These are phyloP conservation scores for Rhodocollybia butyracea DNA, from an alignment of 768 basidiomycete genomes.

Conservation along the genomic window DNA sequence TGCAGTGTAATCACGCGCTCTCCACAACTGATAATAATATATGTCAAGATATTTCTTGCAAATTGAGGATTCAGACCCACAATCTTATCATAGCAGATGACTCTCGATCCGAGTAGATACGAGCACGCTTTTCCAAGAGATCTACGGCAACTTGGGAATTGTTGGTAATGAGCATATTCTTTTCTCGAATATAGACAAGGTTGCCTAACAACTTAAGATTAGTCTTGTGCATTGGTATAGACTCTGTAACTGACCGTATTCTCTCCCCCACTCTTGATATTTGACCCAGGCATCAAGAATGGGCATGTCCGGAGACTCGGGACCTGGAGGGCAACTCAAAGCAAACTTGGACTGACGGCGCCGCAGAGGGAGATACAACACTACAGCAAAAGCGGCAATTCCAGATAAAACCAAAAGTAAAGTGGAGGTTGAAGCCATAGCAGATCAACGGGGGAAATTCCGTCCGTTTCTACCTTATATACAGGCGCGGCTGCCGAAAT, in stretches of 20 bases:
- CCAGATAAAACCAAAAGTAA: too few species aligned
- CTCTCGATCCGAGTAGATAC: neutral
- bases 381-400: too few species aligned
- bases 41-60: neutral
- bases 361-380: too few species aligned
- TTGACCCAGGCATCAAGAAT: neutral
- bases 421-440: too few species aligned
- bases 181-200: neutral
- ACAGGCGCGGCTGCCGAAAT: too few species aligned
- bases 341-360: too few species aligned
- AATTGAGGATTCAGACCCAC: neutral
- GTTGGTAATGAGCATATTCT: neutral
- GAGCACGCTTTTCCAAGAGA: neutral
- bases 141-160: neutral
- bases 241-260: neutral
- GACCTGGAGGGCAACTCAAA: neutral
- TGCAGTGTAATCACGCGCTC: neutral
- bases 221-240: too few species aligned
- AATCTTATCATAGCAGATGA: neutral
- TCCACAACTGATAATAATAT: neutral
- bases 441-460: too few species aligned
- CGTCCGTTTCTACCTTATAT: too few species aligned
- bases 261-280: neutral
- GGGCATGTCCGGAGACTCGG: neutral
- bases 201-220: neutral